Evolutionary conservation across 108 stramenopile genomes (phyloP).

Genomic region (Stephanodiscus minutulus): DNA sequence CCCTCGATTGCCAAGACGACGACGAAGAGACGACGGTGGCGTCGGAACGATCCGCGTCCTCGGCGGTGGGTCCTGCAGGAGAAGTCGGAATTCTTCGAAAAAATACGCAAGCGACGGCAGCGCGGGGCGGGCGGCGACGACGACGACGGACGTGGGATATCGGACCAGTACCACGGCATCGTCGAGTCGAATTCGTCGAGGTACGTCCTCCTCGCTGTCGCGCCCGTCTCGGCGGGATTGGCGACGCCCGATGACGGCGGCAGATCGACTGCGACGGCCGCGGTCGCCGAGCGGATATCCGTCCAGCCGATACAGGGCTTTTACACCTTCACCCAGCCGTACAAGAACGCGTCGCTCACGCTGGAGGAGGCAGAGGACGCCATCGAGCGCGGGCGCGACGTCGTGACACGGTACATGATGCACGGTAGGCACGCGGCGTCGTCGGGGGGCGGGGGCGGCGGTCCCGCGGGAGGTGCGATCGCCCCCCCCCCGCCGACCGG

Average conservation of each 20-base stretch:
- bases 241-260: background rate
- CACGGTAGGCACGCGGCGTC: slow-evolving; percentile 33
- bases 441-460: background rate
- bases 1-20: background rate
- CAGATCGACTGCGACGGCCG: background rate
- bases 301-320: slow-evolving; percentile 64
- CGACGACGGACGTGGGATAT: slow-evolving; percentile 25
- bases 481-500: slow-evolving; percentile 5
- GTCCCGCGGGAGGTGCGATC: background rate
- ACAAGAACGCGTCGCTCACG: slow-evolving; percentile 57
- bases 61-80: slow-evolving; percentile 84
- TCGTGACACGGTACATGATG: slow-evolving; percentile 77
- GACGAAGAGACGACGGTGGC: slow-evolving; percentile 70
- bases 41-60: slow-evolving; percentile 58
- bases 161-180: slow-evolving; percentile 74
- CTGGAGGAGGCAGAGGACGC: slow-evolving; percentile 82
- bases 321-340: slow-evolving; percentile 78
- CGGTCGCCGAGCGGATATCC: slow-evolving; percentile 50
- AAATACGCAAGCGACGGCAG: slow-evolving; percentile 55
- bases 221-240: slow-evolving; percentile 10
- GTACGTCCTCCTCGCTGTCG: slow-evolving; percentile 60
- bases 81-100: slow-evolving; percentile 76
- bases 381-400: slow-evolving; percentile 70
- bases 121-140: background rate
- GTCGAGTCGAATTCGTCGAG: slow-evolving; percentile 77